Conservation (phyloP, 2,329 filamentous ascomycete species). For the Raffaelea albimanens region DNA sequence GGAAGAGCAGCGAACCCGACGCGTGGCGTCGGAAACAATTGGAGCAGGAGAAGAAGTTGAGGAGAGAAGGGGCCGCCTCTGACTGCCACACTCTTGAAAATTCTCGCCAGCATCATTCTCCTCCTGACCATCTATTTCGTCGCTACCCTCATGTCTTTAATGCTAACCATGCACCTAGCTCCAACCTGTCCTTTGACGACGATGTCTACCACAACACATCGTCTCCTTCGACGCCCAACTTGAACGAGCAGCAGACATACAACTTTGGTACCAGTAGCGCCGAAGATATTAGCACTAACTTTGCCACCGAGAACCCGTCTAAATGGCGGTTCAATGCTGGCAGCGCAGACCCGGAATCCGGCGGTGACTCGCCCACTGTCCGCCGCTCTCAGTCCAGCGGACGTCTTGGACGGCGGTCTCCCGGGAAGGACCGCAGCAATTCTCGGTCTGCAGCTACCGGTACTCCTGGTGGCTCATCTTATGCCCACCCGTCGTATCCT, state of each 20-base stretch:
- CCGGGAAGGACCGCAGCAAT: constrained; percentile 6
- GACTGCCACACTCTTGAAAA: no score
- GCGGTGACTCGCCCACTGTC: constrained; percentile 17
- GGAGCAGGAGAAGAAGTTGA: neutral
- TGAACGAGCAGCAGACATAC: constrained; percentile 9
- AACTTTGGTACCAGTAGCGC: constrained; percentile 40
- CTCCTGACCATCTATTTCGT: no score
- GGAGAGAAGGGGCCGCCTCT: no score
- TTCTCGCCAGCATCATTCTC: no score
- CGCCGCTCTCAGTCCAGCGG: constrained; percentile 29
- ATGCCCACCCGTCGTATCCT: neutral
- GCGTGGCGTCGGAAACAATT: no score
- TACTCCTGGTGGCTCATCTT: neutral
- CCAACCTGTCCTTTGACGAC: constrained; percentile 36
- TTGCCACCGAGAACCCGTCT: constrained; percentile 38
- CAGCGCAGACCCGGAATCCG: constrained; percentile 19
- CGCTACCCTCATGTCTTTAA: no score
- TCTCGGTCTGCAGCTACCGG: no score
- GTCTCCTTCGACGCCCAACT: constrained; percentile 24
- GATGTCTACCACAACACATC: constrained; percentile 30
- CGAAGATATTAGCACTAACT: constrained; percentile 54
- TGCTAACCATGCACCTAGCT: constrained; percentile 28
- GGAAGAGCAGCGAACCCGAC: no score
- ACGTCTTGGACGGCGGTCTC: constrained; percentile 30
- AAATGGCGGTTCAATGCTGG: constrained; percentile 45